Evolutionary conservation across 1,284 basidiomycete species (phyloP), one percentile per base, ranked within the genome.

Genomic region (Neolentinus lepideus): DNA sequence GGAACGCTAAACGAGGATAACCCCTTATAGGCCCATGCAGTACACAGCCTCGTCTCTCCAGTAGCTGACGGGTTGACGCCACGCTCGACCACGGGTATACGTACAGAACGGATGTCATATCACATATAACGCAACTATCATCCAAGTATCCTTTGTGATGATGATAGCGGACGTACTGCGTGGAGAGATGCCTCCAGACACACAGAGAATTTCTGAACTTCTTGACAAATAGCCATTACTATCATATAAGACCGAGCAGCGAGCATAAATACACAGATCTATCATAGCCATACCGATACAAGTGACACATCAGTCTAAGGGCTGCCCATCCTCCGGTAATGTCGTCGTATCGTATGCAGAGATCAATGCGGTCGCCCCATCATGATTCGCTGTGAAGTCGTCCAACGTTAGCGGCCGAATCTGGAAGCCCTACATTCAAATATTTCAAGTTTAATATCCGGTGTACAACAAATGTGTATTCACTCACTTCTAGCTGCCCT

Each of bases 121-220:
- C 68, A 0, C 71, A 68, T 52, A 45, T 80, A 54, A 75, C 62
- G 8, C 62, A 74, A 12, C 55, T 78, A 14, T 66, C 67, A 2
- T 62, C 76, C 14, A 61, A 60, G 29, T 66, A 72, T 57, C 76
- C 78, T 6, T 58, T 76, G 45, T 76, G 38, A 60, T 31, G 12
- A 12, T 12, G 12, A 31, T 31, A 31, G 12, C 29, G 29, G 12
- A 4, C 6, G 12, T 31, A 12, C 4, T 31, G 29, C 29, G 29
- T 12, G 12, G 29, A 12, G n/a, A n/a, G n/a, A n/a, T n/a, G n/a
- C n/a, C n/a, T n/a, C n/a, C n/a, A n/a, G n/a, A n/a, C n/a, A n/a
- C n/a, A n/a, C n/a, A n/a, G 29, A 31, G 29, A 12, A 31, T 12
- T 31, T 31, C 4, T 12, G 4, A 31, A 31, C 12, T 31, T 31